A percentile compares a stretch with the other conserved stretches of the same genome.
Conservation (phyloP, 805 yeast species). For the Lachancea kluyveri region DNA sequence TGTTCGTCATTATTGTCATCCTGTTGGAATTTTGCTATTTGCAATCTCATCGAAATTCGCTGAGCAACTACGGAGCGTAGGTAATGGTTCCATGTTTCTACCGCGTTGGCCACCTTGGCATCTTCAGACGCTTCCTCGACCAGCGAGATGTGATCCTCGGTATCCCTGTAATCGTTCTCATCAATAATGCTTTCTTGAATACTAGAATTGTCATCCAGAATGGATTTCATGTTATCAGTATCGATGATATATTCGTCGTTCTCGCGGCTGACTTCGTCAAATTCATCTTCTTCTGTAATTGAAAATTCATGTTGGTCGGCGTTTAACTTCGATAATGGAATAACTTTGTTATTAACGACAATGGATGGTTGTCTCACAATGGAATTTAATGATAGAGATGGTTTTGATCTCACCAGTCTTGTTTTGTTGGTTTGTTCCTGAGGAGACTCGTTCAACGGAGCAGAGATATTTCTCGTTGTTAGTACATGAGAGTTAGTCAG, state of each 20-base stretch:
- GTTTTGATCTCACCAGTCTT: conserved; percentile 23
- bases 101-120: conserved; percentile 6
- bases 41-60: conserved; percentile 24
- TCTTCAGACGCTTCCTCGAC: conserved; percentile 10
- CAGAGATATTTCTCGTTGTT: background rate
- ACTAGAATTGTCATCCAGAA: conserved; percentile 3
- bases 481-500: conserved; percentile 15
- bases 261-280: no score
- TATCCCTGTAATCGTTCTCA: conserved; percentile 5
- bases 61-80: conserved; percentile 22
- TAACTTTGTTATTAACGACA: conserved; percentile 31
- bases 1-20: conserved; percentile 6
- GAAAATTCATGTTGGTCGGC: conserved; percentile 19
- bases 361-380: conserved; percentile 30
- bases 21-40: conserved; percentile 20
- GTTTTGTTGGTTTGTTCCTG: conserved; percentile 5
- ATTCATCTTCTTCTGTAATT: conserved; percentile 23
- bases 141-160: conserved; percentile 1
- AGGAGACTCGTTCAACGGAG: conserved; percentile 1
- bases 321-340: conserved; percentile 24
- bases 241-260: conserved; percentile 18
- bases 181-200: conserved; percentile 3
- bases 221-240: conserved; percentile 11
- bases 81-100: conserved; percentile 16
- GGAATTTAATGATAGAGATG: conserved; percentile 21